phyloP scores from a whole-genome alignment of 1,139 yeast species.

The Pichia inconspicua region DNA sequence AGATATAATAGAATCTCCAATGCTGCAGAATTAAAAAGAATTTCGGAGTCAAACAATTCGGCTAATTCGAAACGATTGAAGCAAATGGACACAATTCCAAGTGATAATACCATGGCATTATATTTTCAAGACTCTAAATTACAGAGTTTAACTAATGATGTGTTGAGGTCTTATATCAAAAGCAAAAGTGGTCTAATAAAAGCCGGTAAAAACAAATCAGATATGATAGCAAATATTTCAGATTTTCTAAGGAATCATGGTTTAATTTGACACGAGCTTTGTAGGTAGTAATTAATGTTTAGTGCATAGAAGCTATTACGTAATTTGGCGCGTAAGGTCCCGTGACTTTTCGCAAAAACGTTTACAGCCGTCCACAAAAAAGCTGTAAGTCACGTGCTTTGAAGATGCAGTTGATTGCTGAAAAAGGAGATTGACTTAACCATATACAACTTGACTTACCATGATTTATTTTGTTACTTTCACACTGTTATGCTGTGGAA shows the following conservation, averaged over 20 bases:
- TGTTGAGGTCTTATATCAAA: constrained; percentile 31
- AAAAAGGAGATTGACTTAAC: neutral
- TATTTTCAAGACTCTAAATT: constrained; percentile 25
- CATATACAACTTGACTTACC: no score
- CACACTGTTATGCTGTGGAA: constrained; percentile 10
- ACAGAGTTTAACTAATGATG: constrained; percentile 24
- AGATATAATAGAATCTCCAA: constrained; percentile 24
- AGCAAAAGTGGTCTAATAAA: constrained; percentile 32
- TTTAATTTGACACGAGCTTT: no score
- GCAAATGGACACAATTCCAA: constrained; percentile 16
- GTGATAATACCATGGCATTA: constrained; percentile 31
- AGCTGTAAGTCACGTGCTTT: neutral
- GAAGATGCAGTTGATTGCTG: neutral
- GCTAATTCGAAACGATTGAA: constrained; percentile 15
- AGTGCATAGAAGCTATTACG: no score
- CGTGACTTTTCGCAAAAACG: neutral
- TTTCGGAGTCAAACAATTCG: constrained; percentile 1
- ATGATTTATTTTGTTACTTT: no score
- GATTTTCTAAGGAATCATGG: constrained; percentile 16
- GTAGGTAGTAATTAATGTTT: no score
- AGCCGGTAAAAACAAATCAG: constrained; percentile 35
- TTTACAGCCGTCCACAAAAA: neutral
- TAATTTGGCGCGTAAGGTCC: neutral
- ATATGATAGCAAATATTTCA: constrained; percentile 35
- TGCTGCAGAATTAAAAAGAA: constrained; percentile 13